Percentiles rank a stretch among this genome's conserved stretches.
phyloP scores from a whole-genome alignment of 1,139 yeast species.

The Zygosaccharomyces pseudobailii region DNA sequence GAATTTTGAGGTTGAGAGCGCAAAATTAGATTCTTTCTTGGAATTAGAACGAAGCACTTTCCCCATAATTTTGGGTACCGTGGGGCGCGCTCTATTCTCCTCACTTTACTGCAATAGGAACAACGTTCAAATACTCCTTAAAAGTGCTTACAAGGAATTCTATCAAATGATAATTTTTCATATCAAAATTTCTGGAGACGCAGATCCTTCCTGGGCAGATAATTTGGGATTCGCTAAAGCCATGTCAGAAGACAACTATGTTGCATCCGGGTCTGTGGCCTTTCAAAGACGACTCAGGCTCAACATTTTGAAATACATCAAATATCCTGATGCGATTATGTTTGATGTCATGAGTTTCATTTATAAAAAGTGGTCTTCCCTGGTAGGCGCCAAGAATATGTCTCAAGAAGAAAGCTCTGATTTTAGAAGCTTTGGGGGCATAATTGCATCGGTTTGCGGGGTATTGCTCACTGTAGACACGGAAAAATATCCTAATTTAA shows the following conservation, averaged over 20 bases:
- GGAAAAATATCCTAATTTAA: slow-evolving; percentile 27
- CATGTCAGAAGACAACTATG: slow-evolving; percentile 52
- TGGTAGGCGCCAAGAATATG: slow-evolving; percentile 25
- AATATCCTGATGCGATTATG: slow-evolving; percentile 55
- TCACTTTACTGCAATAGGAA: slow-evolving; percentile 26
- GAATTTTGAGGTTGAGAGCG: slow-evolving; percentile 8
- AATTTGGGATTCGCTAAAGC: slow-evolving; percentile 46
- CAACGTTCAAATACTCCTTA: slow-evolving; percentile 20
- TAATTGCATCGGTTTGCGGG: slow-evolving; percentile 56
- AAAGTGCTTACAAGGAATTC: slow-evolving; percentile 19
- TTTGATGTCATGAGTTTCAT: slow-evolving; percentile 59
- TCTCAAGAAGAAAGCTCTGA: slow-evolving; percentile 35
- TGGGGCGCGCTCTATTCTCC: slow-evolving; percentile 29
- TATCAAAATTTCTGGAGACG: slow-evolving; percentile 14
- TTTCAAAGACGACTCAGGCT: slow-evolving; percentile 63
- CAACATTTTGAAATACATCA: slow-evolving; percentile 48
- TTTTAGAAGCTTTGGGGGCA: slow-evolving; percentile 59
- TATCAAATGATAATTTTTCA: slow-evolving; percentile 19
- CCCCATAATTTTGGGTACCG: slow-evolving; percentile 23
- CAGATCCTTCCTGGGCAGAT: slow-evolving; percentile 25
- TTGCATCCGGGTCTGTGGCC: slow-evolving; percentile 73
- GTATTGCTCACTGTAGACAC: slow-evolving; percentile 42
- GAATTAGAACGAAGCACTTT: slow-evolving; percentile 22
- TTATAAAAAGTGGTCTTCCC: slow-evolving; percentile 49
- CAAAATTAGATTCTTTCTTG: slow-evolving; percentile 6